Evolutionary conservation across 2,329 filamentous ascomycete genomes (phyloP).

Genomic region (Coniochaeta sp.): DNA sequence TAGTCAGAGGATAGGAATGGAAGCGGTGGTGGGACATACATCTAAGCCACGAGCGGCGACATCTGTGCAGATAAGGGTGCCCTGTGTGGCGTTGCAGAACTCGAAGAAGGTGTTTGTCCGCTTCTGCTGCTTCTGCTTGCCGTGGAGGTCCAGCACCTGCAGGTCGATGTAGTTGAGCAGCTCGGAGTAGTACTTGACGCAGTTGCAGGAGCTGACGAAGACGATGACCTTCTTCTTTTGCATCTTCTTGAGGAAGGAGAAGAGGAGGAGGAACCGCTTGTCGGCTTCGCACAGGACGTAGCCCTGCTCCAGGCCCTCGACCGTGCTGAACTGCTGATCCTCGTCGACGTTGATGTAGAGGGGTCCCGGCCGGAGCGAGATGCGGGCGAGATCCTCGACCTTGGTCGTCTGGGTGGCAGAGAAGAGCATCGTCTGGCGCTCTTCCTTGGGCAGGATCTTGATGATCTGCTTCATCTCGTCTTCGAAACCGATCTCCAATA

Average conservation of each 20-base stretch:
- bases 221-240: conserved; percentile 96
- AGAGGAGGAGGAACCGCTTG: conserved; percentile 87
- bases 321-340: conserved; percentile 81
- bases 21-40: conserved; percentile 37
- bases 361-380: conserved; percentile 84
- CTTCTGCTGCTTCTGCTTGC: conserved; percentile 98
- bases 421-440: conserved; percentile 96
- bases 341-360: conserved; percentile 97
- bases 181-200: conserved; percentile 92
- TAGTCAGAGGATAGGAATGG: conserved; percentile 1
- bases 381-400: conserved; percentile 91
- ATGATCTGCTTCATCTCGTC: conserved; percentile 97
- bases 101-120: conserved; percentile 99
- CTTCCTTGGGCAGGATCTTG: conserved; percentile 81
- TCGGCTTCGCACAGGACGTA: conserved; percentile 92
- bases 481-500: conserved; percentile 95
- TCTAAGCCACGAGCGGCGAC: conserved; percentile 92
- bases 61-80: conserved; percentile 91
- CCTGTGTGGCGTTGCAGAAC: conserved; percentile 69
- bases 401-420: conserved; percentile 98
- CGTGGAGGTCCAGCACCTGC: conserved; percentile 67
- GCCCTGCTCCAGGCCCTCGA: conserved; percentile 89
- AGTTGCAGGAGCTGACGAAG: conserved; percentile 88
- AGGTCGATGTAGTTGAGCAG: conserved; percentile 97
- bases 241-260: conserved; percentile 89